These are phyloP conservation scores for Eutrema salsugineum DNA, from an alignment of 441 rosid genomes.

Conservation along the genomic window DNA sequence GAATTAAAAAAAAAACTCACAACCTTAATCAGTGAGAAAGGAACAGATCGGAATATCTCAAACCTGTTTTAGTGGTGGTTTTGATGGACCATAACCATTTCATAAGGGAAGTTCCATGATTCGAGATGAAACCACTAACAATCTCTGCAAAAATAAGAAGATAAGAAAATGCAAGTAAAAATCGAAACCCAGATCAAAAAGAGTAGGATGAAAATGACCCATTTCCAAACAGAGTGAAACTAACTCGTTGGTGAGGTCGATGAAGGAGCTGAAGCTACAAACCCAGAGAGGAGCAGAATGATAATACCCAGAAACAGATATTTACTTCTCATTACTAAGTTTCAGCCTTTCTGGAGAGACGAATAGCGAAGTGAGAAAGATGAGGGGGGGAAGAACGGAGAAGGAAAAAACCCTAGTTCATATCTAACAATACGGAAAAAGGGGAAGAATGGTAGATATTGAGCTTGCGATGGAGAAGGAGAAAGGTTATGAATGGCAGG, in stretches of 20 bases:
- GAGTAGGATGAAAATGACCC: background rate
- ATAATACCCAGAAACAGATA: constrained; percentile 40
- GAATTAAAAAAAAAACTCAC: background rate
- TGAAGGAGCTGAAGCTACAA: constrained; percentile 58
- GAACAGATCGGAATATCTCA: background rate
- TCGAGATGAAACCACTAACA: constrained; percentile 66
- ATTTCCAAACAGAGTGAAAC: constrained; percentile 24
- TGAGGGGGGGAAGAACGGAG: background rate
- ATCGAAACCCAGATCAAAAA: constrained; percentile 8
- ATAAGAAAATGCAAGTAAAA: background rate
- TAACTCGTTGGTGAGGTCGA: constrained; percentile 77
- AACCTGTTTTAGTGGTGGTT: constrained; percentile 80
- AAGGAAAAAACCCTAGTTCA: constrained; percentile 34
- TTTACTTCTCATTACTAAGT: constrained; percentile 39
- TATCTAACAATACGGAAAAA: constrained; percentile 13
- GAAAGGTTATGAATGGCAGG: background rate
- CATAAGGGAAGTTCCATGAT: constrained; percentile 51
- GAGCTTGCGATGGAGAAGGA: background rate
- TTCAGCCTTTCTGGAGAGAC: constrained; percentile 2
- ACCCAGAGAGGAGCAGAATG: constrained; percentile 45
- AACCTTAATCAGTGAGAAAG: background rate
- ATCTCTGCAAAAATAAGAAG: constrained; percentile 47
- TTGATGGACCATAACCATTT: constrained; percentile 88
- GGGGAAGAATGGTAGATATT: background rate
- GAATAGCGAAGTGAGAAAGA: background rate